Evolutionary conservation across 352 stramenopile species (phyloP).

Genomic region (Phytophthora megakarya): DNA sequence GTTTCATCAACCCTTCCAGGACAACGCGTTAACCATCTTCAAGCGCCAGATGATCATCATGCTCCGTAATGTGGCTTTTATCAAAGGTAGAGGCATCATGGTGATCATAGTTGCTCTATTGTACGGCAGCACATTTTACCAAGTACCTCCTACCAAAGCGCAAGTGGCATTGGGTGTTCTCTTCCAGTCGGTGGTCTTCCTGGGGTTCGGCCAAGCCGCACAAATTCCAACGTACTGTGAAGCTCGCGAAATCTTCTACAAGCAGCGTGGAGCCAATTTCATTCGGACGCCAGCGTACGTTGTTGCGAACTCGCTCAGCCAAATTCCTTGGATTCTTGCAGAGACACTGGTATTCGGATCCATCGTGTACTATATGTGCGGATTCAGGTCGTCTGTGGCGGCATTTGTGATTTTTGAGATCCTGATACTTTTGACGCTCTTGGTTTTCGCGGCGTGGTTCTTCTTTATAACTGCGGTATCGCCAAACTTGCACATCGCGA

Average conservation of each 20-base stretch:
- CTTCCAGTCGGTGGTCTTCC: constrained; percentile 76
- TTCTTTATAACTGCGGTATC: constrained; percentile 38
- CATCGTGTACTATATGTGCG: constrained; percentile 76
- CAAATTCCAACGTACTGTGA: constrained; percentile 72
- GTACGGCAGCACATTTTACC: constrained; percentile 44
- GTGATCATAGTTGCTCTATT: constrained; percentile 40
- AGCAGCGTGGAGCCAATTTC: constrained; percentile 75
- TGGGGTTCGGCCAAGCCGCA: constrained; percentile 65
- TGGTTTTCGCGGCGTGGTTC: constrained; percentile 45
- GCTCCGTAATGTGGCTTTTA: constrained; percentile 39
- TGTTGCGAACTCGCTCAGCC: constrained; percentile 54
- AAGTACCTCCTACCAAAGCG: constrained; percentile 31
- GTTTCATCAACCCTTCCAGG: constrained; percentile 43
- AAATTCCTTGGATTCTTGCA: constrained; percentile 53
- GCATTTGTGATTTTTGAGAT: constrained; percentile 38
- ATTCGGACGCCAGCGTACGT: constrained; percentile 58
- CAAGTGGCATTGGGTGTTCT: constrained; percentile 62
- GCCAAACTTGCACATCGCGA: constrained; percentile 30
- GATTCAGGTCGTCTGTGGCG: constrained; percentile 27
- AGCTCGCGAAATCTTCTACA: constrained; percentile 69
- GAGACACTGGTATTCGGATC: constrained; percentile 75
- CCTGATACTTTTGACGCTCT: constrained; percentile 37
- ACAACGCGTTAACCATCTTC: constrained; percentile 30
- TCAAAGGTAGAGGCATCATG: constrained; percentile 34
- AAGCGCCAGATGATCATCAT: constrained; percentile 60